Conservation (phyloP, 345 rosid species). For the Acer yangbiense region DNA sequence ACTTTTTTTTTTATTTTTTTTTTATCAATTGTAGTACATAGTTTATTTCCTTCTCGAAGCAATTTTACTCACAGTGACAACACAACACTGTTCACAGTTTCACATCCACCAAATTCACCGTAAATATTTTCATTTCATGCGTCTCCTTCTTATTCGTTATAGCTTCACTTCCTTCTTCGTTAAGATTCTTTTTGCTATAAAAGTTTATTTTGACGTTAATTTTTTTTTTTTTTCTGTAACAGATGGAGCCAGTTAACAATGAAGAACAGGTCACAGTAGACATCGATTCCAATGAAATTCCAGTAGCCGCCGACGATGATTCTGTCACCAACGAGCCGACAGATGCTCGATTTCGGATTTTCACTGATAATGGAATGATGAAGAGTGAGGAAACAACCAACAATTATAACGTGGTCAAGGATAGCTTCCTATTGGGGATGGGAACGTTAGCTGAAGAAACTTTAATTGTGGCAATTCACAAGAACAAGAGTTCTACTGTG, state of each 20-base stretch:
- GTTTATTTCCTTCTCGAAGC: no score
- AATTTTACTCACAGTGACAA: no score
- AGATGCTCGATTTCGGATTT: conserved; percentile 12
- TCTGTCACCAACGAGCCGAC: conserved; percentile 3
- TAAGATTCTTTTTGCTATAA: background rate
- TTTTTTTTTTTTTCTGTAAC: background rate
- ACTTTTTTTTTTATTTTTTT: no score
- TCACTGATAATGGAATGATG: conserved; percentile 24
- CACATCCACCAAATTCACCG: no score
- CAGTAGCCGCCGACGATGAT: background rate
- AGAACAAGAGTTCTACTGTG: conserved; percentile 21
- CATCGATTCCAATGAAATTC: conserved; percentile 23
- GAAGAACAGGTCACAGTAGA: background rate
- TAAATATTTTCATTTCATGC: background rate
- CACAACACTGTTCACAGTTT: no score
- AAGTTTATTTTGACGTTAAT: background rate
- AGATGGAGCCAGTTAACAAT: conserved; percentile 8
- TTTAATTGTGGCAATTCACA: conserved; percentile 41
- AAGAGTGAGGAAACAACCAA: conserved; percentile 20
- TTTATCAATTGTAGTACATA: no score
- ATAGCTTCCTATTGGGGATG: conserved; percentile 35
- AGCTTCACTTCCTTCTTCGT: conserved; percentile 4
- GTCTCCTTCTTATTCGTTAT: background rate
- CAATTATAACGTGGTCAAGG: conserved; percentile 18
- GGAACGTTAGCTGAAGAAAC: conserved; percentile 26